Evolutionary conservation across 495 filamentous ascomycete species (phyloP), one percentile per base, ranked within the genome.

Genomic region (Bombardia bombarda): DNA sequence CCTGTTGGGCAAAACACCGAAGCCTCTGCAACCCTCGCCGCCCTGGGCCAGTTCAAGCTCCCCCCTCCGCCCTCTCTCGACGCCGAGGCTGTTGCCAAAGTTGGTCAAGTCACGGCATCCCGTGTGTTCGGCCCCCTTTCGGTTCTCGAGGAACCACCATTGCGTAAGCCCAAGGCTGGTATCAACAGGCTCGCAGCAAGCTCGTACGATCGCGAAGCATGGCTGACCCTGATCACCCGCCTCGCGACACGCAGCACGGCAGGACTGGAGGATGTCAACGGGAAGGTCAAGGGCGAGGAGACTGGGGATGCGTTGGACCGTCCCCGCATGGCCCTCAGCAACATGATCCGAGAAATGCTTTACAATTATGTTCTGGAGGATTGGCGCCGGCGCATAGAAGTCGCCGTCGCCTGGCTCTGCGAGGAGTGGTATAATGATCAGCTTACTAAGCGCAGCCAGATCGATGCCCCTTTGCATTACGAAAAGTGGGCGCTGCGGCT

Each of bases 361-460:
- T 90, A 83, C 63, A 73, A 72, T 17, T 95, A 90, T 61, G 75
- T 97, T 31, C 70, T 95, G 18, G 85, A 89, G 44, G 92, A 99
- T 62, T 99, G 93, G 63, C 77, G 89, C 25, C 78, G 75, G 30
- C 79, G 90, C 18, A 86, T 97, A 42, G 88, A 87, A 43, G 74
- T 88, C 26, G 90, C 86, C 2, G 82, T 95, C 40, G 76, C 80
- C 14, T 99, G 92, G 92, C 70, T 97, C 20, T 90, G 83, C 53
- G 92, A 99, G 61, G 92, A 99, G 63, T 99, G 90, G 90, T 97
- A 94, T 65, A 92, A 87, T 56, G 93, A 95, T 59, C 77, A 77
- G 30, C 62, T 95, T 19, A 66, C 73, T 32, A 65, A 69, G 33
- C 66, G 67, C 16, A 51, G 53, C 58, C n/a, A 32, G 14, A 38